phyloP scores from a whole-genome alignment of 2,329 filamentous ascomycete genomes.

The Aspergillus quadrilineatus region DNA sequence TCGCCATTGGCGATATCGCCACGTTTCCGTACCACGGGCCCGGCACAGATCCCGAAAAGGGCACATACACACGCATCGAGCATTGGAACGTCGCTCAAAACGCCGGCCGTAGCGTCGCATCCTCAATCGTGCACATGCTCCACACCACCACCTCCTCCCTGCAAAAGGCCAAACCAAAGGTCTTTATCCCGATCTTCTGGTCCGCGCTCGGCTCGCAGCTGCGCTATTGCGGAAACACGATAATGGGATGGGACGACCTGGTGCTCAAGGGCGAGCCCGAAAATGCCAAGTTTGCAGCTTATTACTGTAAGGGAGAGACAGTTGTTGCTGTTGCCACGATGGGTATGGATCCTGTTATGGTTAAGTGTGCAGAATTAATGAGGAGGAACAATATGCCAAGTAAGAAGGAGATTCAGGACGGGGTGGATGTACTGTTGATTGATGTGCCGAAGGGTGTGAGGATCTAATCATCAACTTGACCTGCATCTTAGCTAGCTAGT shows the following conservation, averaged over 20 bases:
- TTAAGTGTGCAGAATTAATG: constrained; percentile 82
- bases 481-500: background rate
- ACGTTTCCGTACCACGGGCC: constrained; percentile 93
- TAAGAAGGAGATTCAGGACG: constrained; percentile 71
- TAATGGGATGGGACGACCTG: constrained; percentile 79
- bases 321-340: constrained; percentile 90
- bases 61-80: constrained; percentile 77
- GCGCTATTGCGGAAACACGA: constrained; percentile 88
- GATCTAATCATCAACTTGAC: constrained; percentile 13
- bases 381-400: constrained; percentile 74
- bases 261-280: constrained; percentile 74
- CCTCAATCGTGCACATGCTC: constrained; percentile 67
- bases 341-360: constrained; percentile 84
- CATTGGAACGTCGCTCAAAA: constrained; percentile 99
- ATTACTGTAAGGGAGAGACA: constrained; percentile 81
- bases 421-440: constrained; percentile 43
- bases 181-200: constrained; percentile 96
- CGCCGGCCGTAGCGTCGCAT: constrained; percentile 75
- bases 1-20: constrained; percentile 91
- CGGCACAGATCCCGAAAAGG: constrained; percentile 61
- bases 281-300: constrained; percentile 81
- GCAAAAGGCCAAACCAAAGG: constrained; percentile 56
- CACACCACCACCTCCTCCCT: constrained; percentile 22
- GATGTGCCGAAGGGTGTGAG: constrained; percentile 25
- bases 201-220: constrained; percentile 86